phyloP scores from a whole-genome alignment of 805 yeast species.

The Kazachstania kunashirensis region DNA sequence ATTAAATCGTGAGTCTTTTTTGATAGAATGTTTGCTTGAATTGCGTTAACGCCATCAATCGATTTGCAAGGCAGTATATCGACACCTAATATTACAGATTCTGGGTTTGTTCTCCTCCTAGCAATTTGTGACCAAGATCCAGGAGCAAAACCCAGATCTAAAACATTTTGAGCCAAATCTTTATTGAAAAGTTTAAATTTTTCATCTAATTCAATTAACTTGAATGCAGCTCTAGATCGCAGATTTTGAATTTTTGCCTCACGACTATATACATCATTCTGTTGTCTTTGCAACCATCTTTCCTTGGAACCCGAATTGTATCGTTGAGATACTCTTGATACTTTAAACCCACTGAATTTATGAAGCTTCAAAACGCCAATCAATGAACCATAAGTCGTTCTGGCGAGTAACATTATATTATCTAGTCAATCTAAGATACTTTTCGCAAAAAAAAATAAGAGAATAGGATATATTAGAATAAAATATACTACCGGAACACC shows the following conservation, averaged over 20 bases:
- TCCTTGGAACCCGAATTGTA: conserved; percentile 42
- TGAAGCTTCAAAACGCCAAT: too few species aligned
- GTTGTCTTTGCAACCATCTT: conserved; percentile 69
- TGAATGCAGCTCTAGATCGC: conserved; percentile 86
- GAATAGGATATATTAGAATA: too few species aligned
- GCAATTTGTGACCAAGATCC: conserved; percentile 94
- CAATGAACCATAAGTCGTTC: not conserved
- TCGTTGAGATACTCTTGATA: conserved; percentile 2
- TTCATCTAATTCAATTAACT: conserved; percentile 64
- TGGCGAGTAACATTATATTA: too few species aligned
- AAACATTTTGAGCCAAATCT: conserved; percentile 42
- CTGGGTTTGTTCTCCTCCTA: conserved; percentile 37
- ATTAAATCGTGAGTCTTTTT: conserved; percentile 51
- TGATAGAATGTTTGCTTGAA: conserved; percentile 83
- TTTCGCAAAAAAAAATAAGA: too few species aligned
- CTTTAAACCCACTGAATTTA: too few species aligned
- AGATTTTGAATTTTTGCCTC: conserved; percentile 56
- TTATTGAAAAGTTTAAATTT: conserved; percentile 49
- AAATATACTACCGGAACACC: too few species aligned
- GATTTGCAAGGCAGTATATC: conserved; percentile 75
- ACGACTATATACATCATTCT: conserved; percentile 51
- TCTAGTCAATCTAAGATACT: too few species aligned
- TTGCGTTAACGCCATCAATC: conserved; percentile 65
- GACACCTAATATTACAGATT: conserved; percentile 63
- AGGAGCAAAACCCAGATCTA: conserved; percentile 89